Evolutionary conservation across 306 rosid genomes (phyloP).

Genomic region (Psophocarpus tetragonolobus): DNA sequence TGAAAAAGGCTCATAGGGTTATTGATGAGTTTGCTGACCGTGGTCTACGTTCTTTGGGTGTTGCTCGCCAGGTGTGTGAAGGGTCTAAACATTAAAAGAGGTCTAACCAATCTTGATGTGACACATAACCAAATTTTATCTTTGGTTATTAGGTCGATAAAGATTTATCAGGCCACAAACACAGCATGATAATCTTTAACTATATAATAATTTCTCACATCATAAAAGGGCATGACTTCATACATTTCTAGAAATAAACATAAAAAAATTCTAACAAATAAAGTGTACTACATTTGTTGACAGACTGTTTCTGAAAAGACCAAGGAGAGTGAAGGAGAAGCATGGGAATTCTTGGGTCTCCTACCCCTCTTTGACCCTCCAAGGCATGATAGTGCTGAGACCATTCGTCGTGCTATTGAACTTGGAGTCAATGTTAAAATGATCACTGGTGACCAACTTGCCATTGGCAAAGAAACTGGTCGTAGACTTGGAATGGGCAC

Average conservation of each 20-base stretch:
- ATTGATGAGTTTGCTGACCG: constrained; percentile 75
- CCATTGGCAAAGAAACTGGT: constrained; percentile 89
- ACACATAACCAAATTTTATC: neutral
- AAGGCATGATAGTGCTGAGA: constrained; percentile 91
- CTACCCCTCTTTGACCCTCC: constrained; percentile 91
- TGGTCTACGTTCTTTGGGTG: constrained; percentile 78
- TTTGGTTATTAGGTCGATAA: neutral
- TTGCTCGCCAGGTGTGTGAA: constrained; percentile 66
- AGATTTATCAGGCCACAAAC: neutral
- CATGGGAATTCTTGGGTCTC: constrained; percentile 84
- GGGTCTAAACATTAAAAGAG: neutral
- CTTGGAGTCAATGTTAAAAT: constrained; percentile 87
- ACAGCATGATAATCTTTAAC: neutral
- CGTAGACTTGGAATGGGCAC: constrained; percentile 95
- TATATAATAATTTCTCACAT: neutral
- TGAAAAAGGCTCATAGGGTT: constrained; percentile 54
- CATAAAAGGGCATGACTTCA: neutral
- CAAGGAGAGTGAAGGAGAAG: constrained; percentile 72
- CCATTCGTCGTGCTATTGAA: constrained; percentile 80
- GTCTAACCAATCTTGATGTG: neutral
- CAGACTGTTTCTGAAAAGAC: constrained; percentile 65
- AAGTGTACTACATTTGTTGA: neutral
- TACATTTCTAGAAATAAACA: neutral
- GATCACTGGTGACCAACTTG: constrained; percentile 95
- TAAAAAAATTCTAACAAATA: neutral